Conservation (phyloP, 2,329 filamentous ascomycete species). For the Fusarium guadeloupense region DNA sequence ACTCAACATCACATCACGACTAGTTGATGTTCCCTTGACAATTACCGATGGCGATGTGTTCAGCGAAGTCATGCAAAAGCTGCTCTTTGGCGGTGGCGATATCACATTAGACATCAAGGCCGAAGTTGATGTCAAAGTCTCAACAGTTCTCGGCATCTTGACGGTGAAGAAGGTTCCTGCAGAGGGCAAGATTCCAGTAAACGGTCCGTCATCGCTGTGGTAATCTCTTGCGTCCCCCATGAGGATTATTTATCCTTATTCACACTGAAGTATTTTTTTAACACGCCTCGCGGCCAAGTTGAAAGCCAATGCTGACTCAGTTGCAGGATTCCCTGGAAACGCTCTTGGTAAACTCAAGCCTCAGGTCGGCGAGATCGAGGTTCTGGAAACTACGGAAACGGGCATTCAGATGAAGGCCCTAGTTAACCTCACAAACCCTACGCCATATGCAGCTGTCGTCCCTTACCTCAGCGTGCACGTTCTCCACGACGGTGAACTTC, state of each 20-base stretch:
- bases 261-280: slow-evolving; percentile 45
- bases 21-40: slow-evolving; percentile 81
- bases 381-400: slow-evolving; percentile 76
- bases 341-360: slow-evolving; percentile 62
- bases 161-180: slow-evolving; percentile 85
- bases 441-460: slow-evolving; percentile 82
- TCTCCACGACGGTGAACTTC: slow-evolving; percentile 73
- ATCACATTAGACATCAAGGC: slow-evolving; percentile 81
- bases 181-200: slow-evolving; percentile 86
- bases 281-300: slow-evolving; percentile 39
- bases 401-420: slow-evolving; percentile 76
- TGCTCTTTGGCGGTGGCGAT: slow-evolving; percentile 77
- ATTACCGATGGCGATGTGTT: slow-evolving; percentile 85
- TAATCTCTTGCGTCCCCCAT: slow-evolving; percentile 43
- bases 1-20: slow-evolving; percentile 77
- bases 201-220: slow-evolving; percentile 80
- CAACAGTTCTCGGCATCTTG: slow-evolving; percentile 83
- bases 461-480: slow-evolving; percentile 83
- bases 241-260: slow-evolving; percentile 40
- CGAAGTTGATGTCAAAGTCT: slow-evolving; percentile 81
- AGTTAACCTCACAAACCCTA: slow-evolving; percentile 91
- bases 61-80: slow-evolving; percentile 78
- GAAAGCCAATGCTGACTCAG: slow-evolving; percentile 47
- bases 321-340: slow-evolving; percentile 67
- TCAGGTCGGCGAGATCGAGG: slow-evolving; percentile 74